phyloP scores from a whole-genome alignment of 257 asterid species.

The Echites panduratus region DNA sequence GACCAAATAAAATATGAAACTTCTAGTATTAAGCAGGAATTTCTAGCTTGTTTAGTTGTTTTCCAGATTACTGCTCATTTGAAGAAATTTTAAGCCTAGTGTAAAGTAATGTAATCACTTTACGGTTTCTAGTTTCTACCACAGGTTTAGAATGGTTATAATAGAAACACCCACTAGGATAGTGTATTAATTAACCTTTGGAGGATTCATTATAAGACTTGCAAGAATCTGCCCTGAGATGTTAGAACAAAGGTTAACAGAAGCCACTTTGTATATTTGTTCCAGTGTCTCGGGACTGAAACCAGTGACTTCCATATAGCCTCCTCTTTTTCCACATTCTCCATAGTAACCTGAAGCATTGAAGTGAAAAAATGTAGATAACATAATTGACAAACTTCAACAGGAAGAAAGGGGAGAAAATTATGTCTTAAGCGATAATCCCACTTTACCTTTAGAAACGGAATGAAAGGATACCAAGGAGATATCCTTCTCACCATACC shows the following conservation, averaged over 20 bases:
- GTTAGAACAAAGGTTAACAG: conserved; percentile 90
- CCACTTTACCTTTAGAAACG: conserved; percentile 71
- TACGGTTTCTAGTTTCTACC: background rate
- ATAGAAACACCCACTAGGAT: conserved; percentile 1
- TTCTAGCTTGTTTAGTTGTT: background rate
- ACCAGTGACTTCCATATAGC: conserved; percentile 96
- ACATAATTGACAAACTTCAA: background rate
- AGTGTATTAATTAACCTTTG: conserved; percentile 54
- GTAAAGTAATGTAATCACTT: no score
- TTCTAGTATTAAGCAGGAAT: background rate
- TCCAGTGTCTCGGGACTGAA: conserved; percentile 79
- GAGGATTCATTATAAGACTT: conserved; percentile 91
- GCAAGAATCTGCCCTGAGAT: conserved; percentile 97
- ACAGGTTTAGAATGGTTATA: background rate
- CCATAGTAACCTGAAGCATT: conserved; percentile 69
- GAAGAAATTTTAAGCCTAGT: background rate
- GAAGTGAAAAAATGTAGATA: background rate
- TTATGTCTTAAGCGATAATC: background rate
- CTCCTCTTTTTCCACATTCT: conserved; percentile 97
- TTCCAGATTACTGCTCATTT: background rate
- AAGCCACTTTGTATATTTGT: conserved; percentile 90
- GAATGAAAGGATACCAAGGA: conserved; percentile 88
- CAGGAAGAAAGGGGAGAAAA: background rate
- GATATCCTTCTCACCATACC: conserved; percentile 76
- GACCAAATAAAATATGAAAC: background rate